These are phyloP conservation scores for Cenchrus purpureus DNA, from an alignment of 176 grass and related monocot species.

Conservation along the genomic window DNA sequence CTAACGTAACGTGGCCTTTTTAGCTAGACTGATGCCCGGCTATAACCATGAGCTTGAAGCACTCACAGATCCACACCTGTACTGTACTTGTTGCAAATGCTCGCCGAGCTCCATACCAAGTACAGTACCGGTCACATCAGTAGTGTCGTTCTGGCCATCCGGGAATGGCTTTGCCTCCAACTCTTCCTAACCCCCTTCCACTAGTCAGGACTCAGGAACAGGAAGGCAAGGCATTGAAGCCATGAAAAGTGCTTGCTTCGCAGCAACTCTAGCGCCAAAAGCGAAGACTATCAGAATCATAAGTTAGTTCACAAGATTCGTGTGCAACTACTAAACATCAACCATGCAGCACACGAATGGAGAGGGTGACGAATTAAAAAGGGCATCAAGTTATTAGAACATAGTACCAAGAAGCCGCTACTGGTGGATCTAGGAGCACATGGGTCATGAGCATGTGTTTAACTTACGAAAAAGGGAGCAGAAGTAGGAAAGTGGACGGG, in stretches of 20 bases:
- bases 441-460: no score
- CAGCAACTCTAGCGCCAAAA: slow-evolving; percentile 27
- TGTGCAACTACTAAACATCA: no score
- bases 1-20: background rate
- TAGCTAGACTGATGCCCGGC: background rate
- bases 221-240: background rate
- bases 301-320: no score
- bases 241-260: slow-evolving; percentile 24
- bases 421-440: no score
- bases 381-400: no score
- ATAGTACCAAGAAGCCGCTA: no score
- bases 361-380: no score
- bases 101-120: background rate
- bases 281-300: no score
- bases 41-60: background rate
- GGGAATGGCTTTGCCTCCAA: background rate
- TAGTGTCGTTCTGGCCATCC: background rate
- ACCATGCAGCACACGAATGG: no score
- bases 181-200: slow-evolving; percentile 34
- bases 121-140: slow-evolving; percentile 6
- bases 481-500: no score
- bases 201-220: background rate
- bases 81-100: background rate
- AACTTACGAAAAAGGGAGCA: no score
- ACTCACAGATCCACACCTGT: background rate